phyloP scores from a whole-genome alignment of 2,329 filamentous ascomycete species.

The Aulographum hederae region DNA sequence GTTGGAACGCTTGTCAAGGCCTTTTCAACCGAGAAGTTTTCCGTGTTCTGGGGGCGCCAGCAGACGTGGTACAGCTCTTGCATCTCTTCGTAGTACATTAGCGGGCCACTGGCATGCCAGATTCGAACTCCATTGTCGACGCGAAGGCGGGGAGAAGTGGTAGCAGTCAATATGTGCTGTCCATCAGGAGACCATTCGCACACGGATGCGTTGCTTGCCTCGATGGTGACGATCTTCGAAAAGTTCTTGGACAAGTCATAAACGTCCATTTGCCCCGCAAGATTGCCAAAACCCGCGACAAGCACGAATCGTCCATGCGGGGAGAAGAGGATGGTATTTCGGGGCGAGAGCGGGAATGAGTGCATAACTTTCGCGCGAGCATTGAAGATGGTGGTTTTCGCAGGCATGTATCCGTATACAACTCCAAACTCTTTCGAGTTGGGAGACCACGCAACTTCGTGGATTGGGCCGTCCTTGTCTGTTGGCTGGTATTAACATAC shows the following conservation, averaged over 20 bases:
- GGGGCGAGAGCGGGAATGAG: conserved; percentile 68
- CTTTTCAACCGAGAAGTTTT: conserved; percentile 44
- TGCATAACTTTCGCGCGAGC: conserved; percentile 66
- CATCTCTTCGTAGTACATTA: conserved; percentile 96
- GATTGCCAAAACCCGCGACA: conserved; percentile 90
- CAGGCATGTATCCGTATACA: conserved; percentile 97
- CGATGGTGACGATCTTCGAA: conserved; percentile 79
- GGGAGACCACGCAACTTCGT: conserved; percentile 96
- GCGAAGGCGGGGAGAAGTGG: conserved; percentile 81
- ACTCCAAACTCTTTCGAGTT: conserved; percentile 97
- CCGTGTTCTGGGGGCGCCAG: conserved; percentile 62
- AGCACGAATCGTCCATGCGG: conserved; percentile 84
- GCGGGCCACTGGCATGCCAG: conserved; percentile 73
- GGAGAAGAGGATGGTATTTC: conserved; percentile 91
- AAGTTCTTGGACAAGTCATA: conserved; percentile 94
- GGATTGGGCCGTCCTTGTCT: conserved; percentile 96
- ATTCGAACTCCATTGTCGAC: conserved; percentile 94
- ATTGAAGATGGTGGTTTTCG: conserved; percentile 97
- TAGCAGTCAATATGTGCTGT: conserved; percentile 91
- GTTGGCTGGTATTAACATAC: too few species aligned
- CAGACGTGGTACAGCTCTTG: conserved; percentile 73
- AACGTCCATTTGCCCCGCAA: conserved; percentile 93
- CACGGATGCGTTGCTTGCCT: conserved; percentile 87
- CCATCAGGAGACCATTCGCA: conserved; percentile 97
- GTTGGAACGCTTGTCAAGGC: conserved; percentile 56